phyloP scores from a whole-genome alignment of 2,329 filamentous ascomycete species.

The Phyllosticta citribraziliensis region DNA sequence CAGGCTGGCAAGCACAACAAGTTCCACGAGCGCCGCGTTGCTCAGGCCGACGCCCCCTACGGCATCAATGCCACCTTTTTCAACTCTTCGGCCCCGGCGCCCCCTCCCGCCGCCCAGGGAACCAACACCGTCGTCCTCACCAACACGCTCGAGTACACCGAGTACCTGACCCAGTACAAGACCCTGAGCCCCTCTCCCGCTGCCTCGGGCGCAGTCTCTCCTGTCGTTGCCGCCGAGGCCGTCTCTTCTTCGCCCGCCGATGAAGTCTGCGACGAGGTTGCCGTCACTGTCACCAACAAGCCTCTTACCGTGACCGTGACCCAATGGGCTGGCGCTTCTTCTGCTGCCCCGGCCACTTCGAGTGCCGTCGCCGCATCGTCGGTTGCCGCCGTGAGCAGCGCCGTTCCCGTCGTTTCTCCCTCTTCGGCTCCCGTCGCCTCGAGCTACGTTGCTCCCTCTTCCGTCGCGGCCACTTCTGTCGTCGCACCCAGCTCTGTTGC shows the following conservation, averaged over 20 bases:
- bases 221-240: slow-evolving; percentile 10
- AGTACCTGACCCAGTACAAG: slow-evolving; percentile 14
- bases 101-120: slow-evolving; percentile 9
- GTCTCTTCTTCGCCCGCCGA: slow-evolving; percentile 17
- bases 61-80: slow-evolving; percentile 18
- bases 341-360: slow-evolving; percentile 7
- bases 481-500: slow-evolving; percentile 13
- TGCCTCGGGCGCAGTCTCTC: background rate
- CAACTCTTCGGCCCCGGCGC: slow-evolving; percentile 12
- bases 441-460: slow-evolving; percentile 9
- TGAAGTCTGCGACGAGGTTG: slow-evolving; percentile 29
- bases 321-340: slow-evolving; percentile 9
- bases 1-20: slow-evolving; percentile 15
- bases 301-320: slow-evolving; percentile 27
- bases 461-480: slow-evolving; percentile 3
- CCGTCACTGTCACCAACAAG: slow-evolving; percentile 22
- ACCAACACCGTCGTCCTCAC: slow-evolving; percentile 15
- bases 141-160: slow-evolving; percentile 14
- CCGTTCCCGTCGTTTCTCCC: slow-evolving; percentile 5
- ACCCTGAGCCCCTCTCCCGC: slow-evolving; percentile 11
- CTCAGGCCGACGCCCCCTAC: slow-evolving; percentile 14
- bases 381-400: slow-evolving; percentile 7
- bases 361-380: slow-evolving; percentile 10
- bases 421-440: slow-evolving; percentile 10
- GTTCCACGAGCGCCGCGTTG: slow-evolving; percentile 9